These are phyloP conservation scores for Globisporangium nodosum DNA, from an alignment of 352 stramenopile genomes.

Conservation along the genomic window DNA sequence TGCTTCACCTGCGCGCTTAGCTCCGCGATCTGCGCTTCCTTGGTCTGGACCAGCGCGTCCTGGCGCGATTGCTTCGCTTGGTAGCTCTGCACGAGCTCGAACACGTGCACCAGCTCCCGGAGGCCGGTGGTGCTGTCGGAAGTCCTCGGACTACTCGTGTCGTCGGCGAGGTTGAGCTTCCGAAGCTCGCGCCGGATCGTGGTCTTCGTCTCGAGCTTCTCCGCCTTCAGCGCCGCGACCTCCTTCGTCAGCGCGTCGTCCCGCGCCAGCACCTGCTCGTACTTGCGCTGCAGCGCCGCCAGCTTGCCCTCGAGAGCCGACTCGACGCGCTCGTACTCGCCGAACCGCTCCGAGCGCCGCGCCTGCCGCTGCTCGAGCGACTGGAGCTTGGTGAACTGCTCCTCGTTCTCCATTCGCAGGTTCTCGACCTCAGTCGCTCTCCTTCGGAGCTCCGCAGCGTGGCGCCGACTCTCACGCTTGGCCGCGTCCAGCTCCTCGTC, in stretches of 20 bases:
- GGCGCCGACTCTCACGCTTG: constrained; percentile 16
- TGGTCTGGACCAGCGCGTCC: constrained; percentile 32
- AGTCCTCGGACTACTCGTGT: constrained; percentile 6
- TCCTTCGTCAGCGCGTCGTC: constrained; percentile 29
- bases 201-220: constrained; percentile 26
- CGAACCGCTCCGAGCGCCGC: constrained; percentile 11
- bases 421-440: constrained; percentile 16
- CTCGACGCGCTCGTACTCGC: constrained; percentile 12
- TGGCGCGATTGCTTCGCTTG: constrained; percentile 39
- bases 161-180: constrained; percentile 31
- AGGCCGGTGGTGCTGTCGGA: constrained; percentile 11
- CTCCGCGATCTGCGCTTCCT: constrained; percentile 39
- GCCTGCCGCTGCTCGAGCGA: constrained; percentile 14
- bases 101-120: constrained; percentile 25
- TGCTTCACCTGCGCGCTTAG: constrained; percentile 27
- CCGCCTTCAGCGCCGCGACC: constrained; percentile 29
- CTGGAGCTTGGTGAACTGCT: constrained; percentile 25
- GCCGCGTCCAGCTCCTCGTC: constrained; percentile 24
- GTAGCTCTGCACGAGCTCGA: constrained; percentile 32
- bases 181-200: constrained; percentile 39
- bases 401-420: constrained; percentile 22
- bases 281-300: constrained; percentile 22
- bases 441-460: constrained; percentile 11
- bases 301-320: constrained; percentile 13
- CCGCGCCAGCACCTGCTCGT: constrained; percentile 23